phyloP scores from a whole-genome alignment of 768 basidiomycete species.

The Panus rudis region DNA sequence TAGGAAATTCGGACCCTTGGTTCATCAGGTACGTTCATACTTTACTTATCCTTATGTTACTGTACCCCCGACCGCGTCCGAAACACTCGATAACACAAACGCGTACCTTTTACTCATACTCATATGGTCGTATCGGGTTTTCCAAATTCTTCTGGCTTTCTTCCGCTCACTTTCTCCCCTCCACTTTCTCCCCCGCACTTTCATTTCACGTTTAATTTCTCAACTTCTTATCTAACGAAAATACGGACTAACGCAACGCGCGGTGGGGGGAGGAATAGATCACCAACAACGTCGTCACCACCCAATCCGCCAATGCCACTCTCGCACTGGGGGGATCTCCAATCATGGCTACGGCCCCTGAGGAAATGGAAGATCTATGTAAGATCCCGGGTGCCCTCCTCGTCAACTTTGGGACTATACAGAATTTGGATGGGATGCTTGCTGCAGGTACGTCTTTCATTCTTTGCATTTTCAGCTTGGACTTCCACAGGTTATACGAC shows the following conservation, averaged over 20 bases:
- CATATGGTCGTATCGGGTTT: no score
- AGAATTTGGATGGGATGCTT: slow-evolving; percentile 65
- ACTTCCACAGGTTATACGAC: slow-evolving; percentile 8
- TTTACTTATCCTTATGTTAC: not conserved
- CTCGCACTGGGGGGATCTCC: slow-evolving; percentile 85
- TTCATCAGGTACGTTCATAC: slow-evolving; percentile 59
- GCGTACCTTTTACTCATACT: no score
- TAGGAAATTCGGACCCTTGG: slow-evolving; percentile 51
- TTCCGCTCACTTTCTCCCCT: not conserved
- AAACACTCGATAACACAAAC: no score
- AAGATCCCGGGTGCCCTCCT: slow-evolving; percentile 61
- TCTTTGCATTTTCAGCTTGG: not conserved
- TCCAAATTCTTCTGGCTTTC: not conserved
- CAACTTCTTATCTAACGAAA: no score
- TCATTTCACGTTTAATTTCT: no score
- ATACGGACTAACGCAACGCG: no score
- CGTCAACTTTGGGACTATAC: slow-evolving; percentile 83
- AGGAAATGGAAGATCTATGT: slow-evolving; percentile 78
- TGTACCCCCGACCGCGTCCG: no score
- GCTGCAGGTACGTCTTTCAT: slow-evolving; percentile 44
- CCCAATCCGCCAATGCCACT: slow-evolving; percentile 86
- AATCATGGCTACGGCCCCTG: slow-evolving; percentile 84
- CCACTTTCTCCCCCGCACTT: no score
- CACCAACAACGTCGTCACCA: slow-evolving; percentile 83
- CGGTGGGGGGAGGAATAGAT: no score